phyloP scores from a whole-genome alignment of 2,329 filamentous ascomycete genomes.

The Colletotrichum paranaense region DNA sequence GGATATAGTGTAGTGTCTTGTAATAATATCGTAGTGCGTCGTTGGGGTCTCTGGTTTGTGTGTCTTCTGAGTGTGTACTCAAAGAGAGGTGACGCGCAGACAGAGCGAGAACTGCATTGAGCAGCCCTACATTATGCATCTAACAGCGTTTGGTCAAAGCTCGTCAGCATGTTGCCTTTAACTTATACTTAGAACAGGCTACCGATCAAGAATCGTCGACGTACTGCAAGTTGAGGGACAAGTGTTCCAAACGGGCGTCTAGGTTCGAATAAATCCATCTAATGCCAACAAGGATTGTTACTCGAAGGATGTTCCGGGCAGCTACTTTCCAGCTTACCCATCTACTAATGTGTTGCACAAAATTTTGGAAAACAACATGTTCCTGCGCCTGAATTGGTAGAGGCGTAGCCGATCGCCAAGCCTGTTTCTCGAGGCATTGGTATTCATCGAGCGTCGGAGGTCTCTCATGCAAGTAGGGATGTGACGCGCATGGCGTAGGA shows the following conservation, averaged over 20 bases:
- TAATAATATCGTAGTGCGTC: constrained; percentile 65
- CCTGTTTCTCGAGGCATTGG: constrained; percentile 16
- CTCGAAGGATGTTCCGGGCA: no score
- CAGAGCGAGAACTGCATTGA: constrained; percentile 44
- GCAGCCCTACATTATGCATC: constrained; percentile 40
- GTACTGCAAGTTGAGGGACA: constrained; percentile 28
- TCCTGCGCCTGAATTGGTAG: constrained; percentile 4
- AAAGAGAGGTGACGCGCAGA: constrained; percentile 39
- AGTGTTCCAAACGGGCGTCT: constrained; percentile 24
- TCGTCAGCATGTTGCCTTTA: neutral
- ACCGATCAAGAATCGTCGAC: neutral
- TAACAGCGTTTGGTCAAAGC: neutral
- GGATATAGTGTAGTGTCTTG: constrained; percentile 71
- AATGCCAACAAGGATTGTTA: neutral
- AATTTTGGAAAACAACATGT: constrained; percentile 26
- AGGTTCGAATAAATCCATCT: constrained; percentile 34
- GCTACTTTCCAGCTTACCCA: neutral
- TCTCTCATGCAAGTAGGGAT: constrained; percentile 17
- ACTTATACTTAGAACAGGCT: no score
- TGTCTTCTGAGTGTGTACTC: neutral
- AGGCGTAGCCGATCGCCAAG: constrained; percentile 8
- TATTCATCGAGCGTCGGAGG: neutral
- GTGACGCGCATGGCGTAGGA: neutral
- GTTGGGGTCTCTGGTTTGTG: constrained; percentile 41
- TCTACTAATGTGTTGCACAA: constrained; percentile 24